Base-by-base conservation (phyloP, 2,329 filamentous ascomycete genomes). In the Didymella pomorum region DNA sequence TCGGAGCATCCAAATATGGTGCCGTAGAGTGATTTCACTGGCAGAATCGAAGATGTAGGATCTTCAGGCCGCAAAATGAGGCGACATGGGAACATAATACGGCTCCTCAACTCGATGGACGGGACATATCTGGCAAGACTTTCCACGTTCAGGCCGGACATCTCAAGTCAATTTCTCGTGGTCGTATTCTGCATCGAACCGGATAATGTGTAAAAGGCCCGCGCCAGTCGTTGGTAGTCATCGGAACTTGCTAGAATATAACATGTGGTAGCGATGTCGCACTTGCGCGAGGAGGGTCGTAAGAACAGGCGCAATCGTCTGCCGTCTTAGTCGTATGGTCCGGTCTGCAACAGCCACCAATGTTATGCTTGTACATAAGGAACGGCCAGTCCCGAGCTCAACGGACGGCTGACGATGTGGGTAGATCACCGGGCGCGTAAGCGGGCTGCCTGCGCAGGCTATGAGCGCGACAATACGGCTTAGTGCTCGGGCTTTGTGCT, bases 361-460 rank as follows among this genome's bases (percentile, higher is more conserved):
- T 63, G 62, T 68, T 63, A 67, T 68, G 67, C 61, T 60, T 63
- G 62, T 59, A 61, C 56, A 49, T 57, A 43, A 66, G 61, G 61
- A 60, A 64, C 73, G 71, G 74, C 72, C 73, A 71, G 71, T 75
- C 72, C 72, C 73, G 69, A 75, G 70, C 63, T 63, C 56, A 66
- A 69, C 58, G 63, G 67, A 65, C 61, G 63, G 59, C 60, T 65
- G 68, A 65, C 58, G 63, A 59, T 67, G 64, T 69, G 60, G 60
- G 66, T 62, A 69, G 72, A 76, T 76, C 74, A 74, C 68, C 73
- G 67, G 74, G 72, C 71, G 73, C 72, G 70, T 76, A 76, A 69
- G 68, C 67, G 65, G 71, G 61, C 60, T 61, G 63, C 66, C 63
- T 66, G 60, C 58, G 63, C 47, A 59, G 60, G 64, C 65, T 66